Conservation (phyloP, 306 rosid genomes). For the Ammopiptanthus mongolicus region DNA sequence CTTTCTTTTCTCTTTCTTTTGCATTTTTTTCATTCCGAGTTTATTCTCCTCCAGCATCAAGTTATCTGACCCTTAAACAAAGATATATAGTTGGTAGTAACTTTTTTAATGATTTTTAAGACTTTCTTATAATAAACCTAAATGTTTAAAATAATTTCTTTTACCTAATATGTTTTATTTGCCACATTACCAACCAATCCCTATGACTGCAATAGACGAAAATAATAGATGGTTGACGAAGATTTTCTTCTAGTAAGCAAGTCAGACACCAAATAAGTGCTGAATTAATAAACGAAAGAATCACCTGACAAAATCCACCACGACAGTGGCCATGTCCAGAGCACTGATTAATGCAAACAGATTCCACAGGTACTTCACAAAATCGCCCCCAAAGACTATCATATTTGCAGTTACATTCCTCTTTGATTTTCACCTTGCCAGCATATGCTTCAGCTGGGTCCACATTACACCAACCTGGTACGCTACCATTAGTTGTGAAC, state of each 20-base stretch:
- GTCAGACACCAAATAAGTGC: background rate
- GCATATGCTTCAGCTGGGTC: constrained; percentile 84
- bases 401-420: constrained; percentile 84
- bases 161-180: background rate
- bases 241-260: constrained; percentile 17
- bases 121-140: background rate
- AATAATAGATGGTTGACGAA: constrained; percentile 3
- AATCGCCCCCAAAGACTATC: constrained; percentile 72
- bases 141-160: constrained; percentile 5
- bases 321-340: constrained; percentile 80
- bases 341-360: constrained; percentile 88
- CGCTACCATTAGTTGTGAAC: constrained; percentile 69
- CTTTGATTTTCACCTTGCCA: constrained; percentile 63
- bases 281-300: constrained; percentile 2
- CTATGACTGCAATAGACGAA: constrained; percentile 8
- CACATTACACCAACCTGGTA: constrained; percentile 93
- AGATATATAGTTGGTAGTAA: background rate
- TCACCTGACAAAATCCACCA: constrained; percentile 92
- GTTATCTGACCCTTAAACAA: background rate
- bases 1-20: background rate
- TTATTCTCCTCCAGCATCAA: constrained; percentile 13
- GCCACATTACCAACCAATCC: background rate
- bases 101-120: background rate
- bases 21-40: background rate
- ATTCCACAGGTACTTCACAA: constrained; percentile 75